These are phyloP conservation scores for Thymus quinquecostatus DNA, from an alignment of 257 asterid genomes.

Conservation along the genomic window DNA sequence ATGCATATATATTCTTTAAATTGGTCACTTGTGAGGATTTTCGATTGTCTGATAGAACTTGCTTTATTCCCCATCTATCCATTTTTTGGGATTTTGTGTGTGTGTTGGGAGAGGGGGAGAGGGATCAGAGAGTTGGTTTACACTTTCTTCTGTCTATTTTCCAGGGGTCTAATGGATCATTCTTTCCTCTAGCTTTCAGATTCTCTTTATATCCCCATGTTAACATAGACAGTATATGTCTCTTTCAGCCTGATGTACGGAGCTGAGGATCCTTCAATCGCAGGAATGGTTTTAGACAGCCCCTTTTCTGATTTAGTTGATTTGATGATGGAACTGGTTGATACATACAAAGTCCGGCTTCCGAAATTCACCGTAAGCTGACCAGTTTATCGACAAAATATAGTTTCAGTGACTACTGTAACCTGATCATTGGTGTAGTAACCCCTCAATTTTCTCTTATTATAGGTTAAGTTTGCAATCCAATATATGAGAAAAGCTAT, in stretches of 20 bases:
- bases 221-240: conserved; percentile 26
- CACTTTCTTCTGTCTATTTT: background rate
- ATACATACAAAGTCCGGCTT: conserved; percentile 83
- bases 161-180: background rate
- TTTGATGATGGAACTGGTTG: conserved; percentile 96
- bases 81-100: no score
- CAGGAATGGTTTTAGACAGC: conserved; percentile 97
- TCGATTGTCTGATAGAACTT: background rate
- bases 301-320: conserved; percentile 94
- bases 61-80: background rate
- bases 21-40: background rate
- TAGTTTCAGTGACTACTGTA: background rate
- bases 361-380: conserved; percentile 88
- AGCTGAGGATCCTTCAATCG: conserved; percentile 98
- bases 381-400: conserved; percentile 23
- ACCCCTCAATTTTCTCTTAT: conserved; percentile 10
- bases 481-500: conserved; percentile 86
- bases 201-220: background rate
- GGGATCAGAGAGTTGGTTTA: background rate
- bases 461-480: conserved; percentile 86
- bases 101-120: background rate
- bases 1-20: background rate
- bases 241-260: conserved; percentile 91
- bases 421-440: conserved; percentile 14
- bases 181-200: background rate